A percentile compares a stretch with the other conserved stretches of the same genome.
Conservation (phyloP, 805 yeast species). For the Metschnikowia cerradonensis region DNA sequence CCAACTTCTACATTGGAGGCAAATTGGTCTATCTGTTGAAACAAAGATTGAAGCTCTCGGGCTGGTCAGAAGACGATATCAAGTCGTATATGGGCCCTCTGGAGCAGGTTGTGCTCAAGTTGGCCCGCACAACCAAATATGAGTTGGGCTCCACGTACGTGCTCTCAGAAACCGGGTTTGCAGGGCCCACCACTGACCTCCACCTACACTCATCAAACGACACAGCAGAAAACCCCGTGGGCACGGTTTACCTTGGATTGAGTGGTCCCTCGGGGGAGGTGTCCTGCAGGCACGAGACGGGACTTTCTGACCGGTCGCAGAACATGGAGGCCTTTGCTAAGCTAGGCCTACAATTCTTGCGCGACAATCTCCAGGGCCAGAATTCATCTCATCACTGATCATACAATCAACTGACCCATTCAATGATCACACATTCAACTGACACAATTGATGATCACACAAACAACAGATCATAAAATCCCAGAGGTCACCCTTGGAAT, state of each 20-base stretch:
- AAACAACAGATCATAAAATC: too few species aligned
- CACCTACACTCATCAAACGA: slow-evolving; percentile 29
- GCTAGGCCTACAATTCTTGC: slow-evolving; percentile 57
- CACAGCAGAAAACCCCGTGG: slow-evolving; percentile 39
- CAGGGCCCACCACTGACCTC: slow-evolving; percentile 61
- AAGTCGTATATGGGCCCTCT: slow-evolving; percentile 76
- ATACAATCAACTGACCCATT: too few species aligned
- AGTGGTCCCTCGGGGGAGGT: slow-evolving; percentile 60
- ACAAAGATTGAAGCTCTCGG: slow-evolving; percentile 69
- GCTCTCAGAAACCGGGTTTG: slow-evolving; percentile 82
- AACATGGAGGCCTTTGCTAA: slow-evolving; percentile 79
- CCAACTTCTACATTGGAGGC: slow-evolving; percentile 79
- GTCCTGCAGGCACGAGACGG: slow-evolving; percentile 46
- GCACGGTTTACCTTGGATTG: slow-evolving; percentile 69
- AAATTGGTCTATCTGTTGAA: slow-evolving; percentile 73
- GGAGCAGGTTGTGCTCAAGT: slow-evolving; percentile 65
- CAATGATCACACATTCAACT: too few species aligned
- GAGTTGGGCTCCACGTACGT: slow-evolving; percentile 83
- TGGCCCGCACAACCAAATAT: slow-evolving; percentile 74
- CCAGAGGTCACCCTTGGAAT: too few species aligned
- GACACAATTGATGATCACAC: too few species aligned
- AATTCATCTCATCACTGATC: too few species aligned
- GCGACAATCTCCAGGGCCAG: slow-evolving; percentile 31
- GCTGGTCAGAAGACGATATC: slow-evolving; percentile 74
- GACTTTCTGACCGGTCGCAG: slow-evolving; percentile 46